Percentiles rank a stretch among this genome's conserved stretches.
These are phyloP conservation scores for Metschnikowia arizonensis DNA, from an alignment of 805 yeast genomes.

Conservation along the genomic window DNA sequence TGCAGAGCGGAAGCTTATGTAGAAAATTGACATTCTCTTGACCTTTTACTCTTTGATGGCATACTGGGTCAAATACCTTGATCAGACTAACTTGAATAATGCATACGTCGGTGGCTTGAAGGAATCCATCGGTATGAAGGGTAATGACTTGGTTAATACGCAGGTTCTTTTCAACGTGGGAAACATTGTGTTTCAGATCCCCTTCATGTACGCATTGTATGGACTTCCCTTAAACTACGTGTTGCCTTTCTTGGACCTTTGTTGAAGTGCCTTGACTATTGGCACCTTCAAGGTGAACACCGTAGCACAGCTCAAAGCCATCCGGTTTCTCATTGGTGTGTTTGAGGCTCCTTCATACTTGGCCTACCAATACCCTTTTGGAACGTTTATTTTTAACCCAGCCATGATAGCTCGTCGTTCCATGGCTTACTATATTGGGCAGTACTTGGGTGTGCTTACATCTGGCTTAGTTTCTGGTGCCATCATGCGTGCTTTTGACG, in stretches of 20 bases:
- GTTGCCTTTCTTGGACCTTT: constrained; percentile 19
- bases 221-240: constrained; percentile 23
- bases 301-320: constrained; percentile 22
- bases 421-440: constrained; percentile 26
- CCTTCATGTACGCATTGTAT: constrained; percentile 23
- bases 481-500: constrained; percentile 13
- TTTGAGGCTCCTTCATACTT: constrained; percentile 27
- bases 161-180: constrained; percentile 25
- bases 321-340: constrained; percentile 25
- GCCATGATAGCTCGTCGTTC: constrained; percentile 25
- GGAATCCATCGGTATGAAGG: constrained; percentile 24
- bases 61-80: constrained; percentile 30
- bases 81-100: constrained; percentile 23
- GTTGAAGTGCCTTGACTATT: constrained; percentile 25
- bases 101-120: constrained; percentile 27
- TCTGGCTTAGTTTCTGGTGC: constrained; percentile 27
- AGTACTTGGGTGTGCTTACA: constrained; percentile 28
- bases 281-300: constrained; percentile 18
- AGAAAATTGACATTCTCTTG: constrained; percentile 28
- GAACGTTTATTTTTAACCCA: constrained; percentile 23
- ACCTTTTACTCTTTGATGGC: constrained; percentile 28
- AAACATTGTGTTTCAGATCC: constrained; percentile 24
- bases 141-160: constrained; percentile 28
- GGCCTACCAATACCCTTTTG: constrained; percentile 25
- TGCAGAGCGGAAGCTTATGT: constrained; percentile 26